These are phyloP conservation scores for Colletotrichum somersetense DNA, from an alignment of 2,329 filamentous ascomycete genomes.

Conservation along the genomic window DNA sequence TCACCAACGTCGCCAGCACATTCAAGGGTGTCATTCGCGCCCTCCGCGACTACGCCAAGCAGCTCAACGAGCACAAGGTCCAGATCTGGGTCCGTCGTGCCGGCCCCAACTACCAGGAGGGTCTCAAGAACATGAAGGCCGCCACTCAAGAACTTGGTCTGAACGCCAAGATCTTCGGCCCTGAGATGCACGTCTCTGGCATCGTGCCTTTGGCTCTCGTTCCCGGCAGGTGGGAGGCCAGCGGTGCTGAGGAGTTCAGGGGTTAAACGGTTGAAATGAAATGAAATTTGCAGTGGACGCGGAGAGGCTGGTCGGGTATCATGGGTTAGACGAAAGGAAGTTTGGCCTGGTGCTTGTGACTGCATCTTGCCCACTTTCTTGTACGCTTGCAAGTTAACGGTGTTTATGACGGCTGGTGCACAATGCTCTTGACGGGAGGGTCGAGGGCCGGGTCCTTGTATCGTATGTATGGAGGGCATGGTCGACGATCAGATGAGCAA, in stretches of 20 bases:
- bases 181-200: conserved; percentile 96
- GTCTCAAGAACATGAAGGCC: conserved; percentile 99
- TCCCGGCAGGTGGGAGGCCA: conserved; percentile 73
- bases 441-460: conserved; percentile 42
- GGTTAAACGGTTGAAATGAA: conserved; percentile 54
- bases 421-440: conserved; percentile 40
- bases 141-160: conserved; percentile 94
- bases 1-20: conserved; percentile 98
- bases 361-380: conserved; percentile 42
- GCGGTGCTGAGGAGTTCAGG: conserved; percentile 72
- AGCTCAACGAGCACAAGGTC: conserved; percentile 94
- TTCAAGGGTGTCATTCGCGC: conserved; percentile 99
- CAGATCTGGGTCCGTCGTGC: conserved; percentile 95
- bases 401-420: conserved; percentile 43
- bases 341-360: conserved; percentile 40
- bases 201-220: conserved; percentile 93
- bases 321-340: conserved; percentile 39
- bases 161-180: conserved; percentile 72
- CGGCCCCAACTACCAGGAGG: conserved; percentile 99
- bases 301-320: conserved; percentile 28
- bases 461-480: conserved; percentile 43
- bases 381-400: conserved; percentile 43
- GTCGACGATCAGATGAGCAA: conserved; percentile 43
- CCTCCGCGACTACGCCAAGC: conserved; percentile 87
- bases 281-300: conserved; percentile 30